These are phyloP conservation scores for Raphanus hybrid DNA, from an alignment of 441 rosid species.

Conservation along the genomic window DNA sequence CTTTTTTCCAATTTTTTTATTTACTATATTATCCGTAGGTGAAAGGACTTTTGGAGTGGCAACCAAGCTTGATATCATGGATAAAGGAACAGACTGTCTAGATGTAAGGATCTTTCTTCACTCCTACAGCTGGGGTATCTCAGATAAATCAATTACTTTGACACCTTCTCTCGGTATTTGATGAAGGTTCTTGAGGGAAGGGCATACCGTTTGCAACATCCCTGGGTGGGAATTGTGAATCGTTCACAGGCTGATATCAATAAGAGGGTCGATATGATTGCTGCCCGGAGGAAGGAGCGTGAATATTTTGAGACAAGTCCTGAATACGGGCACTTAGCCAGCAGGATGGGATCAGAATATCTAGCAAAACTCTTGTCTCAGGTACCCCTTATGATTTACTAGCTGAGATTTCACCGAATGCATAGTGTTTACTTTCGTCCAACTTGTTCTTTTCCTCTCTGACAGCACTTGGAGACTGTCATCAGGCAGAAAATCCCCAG, in stretches of 20 bases:
- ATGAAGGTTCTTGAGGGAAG: conserved; percentile 95
- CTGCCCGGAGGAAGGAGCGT: conserved; percentile 90
- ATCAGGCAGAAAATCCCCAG: conserved; percentile 98
- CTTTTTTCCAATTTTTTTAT: background rate
- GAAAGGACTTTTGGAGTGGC: conserved; percentile 98
- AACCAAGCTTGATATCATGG: conserved; percentile 99
- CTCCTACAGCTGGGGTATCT: conserved; percentile 31
- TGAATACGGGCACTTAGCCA: conserved; percentile 93
- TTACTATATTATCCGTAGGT: conserved; percentile 53
- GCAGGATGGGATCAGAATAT: conserved; percentile 97
- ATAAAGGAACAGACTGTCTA: conserved; percentile 94
- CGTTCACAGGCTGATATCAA: conserved; percentile 99
- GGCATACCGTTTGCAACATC: conserved; percentile 94
- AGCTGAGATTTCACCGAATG: conserved; percentile 2
- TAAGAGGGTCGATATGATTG: conserved; percentile 92
- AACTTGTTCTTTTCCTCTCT: conserved; percentile 23
- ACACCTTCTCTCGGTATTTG: conserved; percentile 36
- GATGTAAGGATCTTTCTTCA: conserved; percentile 59
- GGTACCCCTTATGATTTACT: conserved; percentile 50
- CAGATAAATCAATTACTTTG: conserved; percentile 26
- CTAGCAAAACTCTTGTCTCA: conserved; percentile 92
- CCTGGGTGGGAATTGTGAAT: conserved; percentile 99
- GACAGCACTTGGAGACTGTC: conserved; percentile 90
- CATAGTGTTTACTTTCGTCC: conserved; percentile 23
- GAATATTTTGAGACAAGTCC: conserved; percentile 99